Conservation (phyloP, 768 basidiomycete genomes). For the Boletus subcaerulescens region DNA sequence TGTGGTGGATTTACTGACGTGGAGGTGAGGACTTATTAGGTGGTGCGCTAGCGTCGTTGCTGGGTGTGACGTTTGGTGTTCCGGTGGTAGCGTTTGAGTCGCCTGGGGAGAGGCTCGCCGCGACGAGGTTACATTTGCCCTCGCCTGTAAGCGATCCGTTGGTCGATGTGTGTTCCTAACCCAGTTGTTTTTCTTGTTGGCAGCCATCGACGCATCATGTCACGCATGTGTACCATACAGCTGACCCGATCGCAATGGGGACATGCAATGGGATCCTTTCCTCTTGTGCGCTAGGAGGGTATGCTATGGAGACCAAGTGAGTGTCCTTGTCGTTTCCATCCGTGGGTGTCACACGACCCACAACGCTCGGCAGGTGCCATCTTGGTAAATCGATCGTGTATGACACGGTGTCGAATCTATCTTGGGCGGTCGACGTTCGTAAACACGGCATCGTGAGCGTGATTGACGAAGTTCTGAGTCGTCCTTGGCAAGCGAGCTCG, state of each 20-base stretch:
- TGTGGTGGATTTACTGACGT: conserved; percentile 22
- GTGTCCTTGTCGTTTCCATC: conserved; percentile 12
- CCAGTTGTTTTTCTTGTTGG: neutral
- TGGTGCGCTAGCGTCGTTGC: conserved; percentile 72
- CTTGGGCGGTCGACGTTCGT: conserved; percentile 83
- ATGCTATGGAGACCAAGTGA: conserved; percentile 77
- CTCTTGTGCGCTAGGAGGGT: conserved; percentile 83
- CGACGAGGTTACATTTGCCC: conserved; percentile 79
- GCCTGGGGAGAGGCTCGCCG: conserved; percentile 82
- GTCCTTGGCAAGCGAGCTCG: conserved; percentile 69
- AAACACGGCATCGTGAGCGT: conserved; percentile 77
- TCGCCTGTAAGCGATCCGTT: conserved; percentile 55
- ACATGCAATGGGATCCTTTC: conserved; percentile 80
- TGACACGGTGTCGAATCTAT: conserved; percentile 83
- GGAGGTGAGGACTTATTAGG: conserved; percentile 24
- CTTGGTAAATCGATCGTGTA: conserved; percentile 83
- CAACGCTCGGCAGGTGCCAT: conserved; percentile 58
- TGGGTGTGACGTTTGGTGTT: conserved; percentile 85
- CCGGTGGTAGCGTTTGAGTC: conserved; percentile 89
- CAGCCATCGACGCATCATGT: conserved; percentile 76
- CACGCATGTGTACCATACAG: conserved; percentile 91
- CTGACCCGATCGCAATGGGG: conserved; percentile 92
- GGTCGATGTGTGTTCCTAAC: neutral
- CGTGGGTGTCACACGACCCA: neutral
- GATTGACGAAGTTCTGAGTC: conserved; percentile 66